Evolutionary conservation across 2,329 filamentous ascomycete species (phyloP), one percentile per base, ranked within the genome.

Genomic region (Graphilbum fragrans): DNA sequence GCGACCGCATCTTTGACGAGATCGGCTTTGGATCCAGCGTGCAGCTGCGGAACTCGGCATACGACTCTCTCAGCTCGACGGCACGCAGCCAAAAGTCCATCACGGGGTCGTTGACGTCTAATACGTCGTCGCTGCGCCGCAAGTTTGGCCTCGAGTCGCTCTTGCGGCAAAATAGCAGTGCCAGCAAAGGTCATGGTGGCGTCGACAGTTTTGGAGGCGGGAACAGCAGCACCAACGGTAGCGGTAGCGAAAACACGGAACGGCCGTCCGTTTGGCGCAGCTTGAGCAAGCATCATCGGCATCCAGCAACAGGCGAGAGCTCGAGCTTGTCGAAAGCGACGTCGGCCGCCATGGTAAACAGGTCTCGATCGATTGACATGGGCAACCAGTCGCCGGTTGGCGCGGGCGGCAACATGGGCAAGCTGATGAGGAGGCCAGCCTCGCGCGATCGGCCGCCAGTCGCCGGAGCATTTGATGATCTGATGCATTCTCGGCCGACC

Each of bases 1-100:
- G 84, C 47, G 86, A 94, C 42, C 76, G 78, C 23, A 79, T 95
- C n/a, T 94, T 94, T 52, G 83, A 87, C 40, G 78, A 84, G 23
- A 52, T 52, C 20, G 54, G 58, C 22, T 57, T 63, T 35, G 55
- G 57, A 32, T 16, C n/a, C 17, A 17, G 32, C 5, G 44, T 64
- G 39, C 59, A 62, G 18, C 60, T 69, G 71, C 70, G 41, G 72
- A 76, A 38, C 67, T 70, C 36, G 61, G 67, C 37, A 2, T 75
- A 72, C 45, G 80, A 81, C 38, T 76, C 76, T 2, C 61, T 77
- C 45, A 75, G 68, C 45, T 76, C 74, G 20, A 68, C 70, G 47
- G 72, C 70, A 35, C 71, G 77, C 35, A 68, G 70, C 33, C 64
- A 69, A 33, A 50, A 47, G 48, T 72, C 75, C 8, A 74, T 81